Conservation (phyloP, 2,329 filamentous ascomycete genomes). For the Aspergillus amoenus region DNA sequence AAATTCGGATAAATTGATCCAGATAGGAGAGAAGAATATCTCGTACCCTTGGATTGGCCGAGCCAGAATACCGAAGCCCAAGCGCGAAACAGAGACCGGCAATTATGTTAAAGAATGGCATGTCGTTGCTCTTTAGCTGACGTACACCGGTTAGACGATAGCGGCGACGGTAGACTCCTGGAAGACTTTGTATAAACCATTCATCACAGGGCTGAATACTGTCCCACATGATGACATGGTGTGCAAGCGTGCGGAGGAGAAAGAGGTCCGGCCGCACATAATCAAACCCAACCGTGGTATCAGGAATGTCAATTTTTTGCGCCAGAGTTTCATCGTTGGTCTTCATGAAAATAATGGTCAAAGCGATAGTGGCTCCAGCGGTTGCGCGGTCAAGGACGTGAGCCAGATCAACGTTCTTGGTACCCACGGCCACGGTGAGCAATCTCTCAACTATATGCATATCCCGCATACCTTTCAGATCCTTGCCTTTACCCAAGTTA, state of each 20-base stretch:
- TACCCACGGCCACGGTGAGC: constrained; percentile 78
- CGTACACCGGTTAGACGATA: constrained; percentile 60
- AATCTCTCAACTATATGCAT: constrained; percentile 91
- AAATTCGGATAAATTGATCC: constrained; percentile 80
- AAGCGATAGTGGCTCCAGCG: constrained; percentile 86
- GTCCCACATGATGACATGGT: constrained; percentile 91
- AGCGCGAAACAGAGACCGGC: constrained; percentile 82
- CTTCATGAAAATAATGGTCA: constrained; percentile 95
- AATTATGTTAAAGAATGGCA: constrained; percentile 90
- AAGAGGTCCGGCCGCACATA: constrained; percentile 93
- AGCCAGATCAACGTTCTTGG: constrained; percentile 86
- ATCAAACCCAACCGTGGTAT: constrained; percentile 87
- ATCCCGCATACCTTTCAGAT: constrained; percentile 85
- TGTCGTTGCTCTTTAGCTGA: constrained; percentile 72
- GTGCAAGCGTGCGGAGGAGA: constrained; percentile 82
- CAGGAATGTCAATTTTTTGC: constrained; percentile 87
- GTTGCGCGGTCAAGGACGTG: constrained; percentile 92
- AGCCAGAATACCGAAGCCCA: constrained; percentile 72
- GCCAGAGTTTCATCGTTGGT: constrained; percentile 85
- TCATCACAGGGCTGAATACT: constrained; percentile 68
- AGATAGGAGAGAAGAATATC: constrained; percentile 82
- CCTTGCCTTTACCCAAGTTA: constrained; percentile 86
- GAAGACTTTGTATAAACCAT: constrained; percentile 77
- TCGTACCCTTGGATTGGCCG: constrained; percentile 67
- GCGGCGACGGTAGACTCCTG: constrained; percentile 64